phyloP scores from a whole-genome alignment of 2,329 filamentous ascomycete species.

The Verruconis gallopava region DNA sequence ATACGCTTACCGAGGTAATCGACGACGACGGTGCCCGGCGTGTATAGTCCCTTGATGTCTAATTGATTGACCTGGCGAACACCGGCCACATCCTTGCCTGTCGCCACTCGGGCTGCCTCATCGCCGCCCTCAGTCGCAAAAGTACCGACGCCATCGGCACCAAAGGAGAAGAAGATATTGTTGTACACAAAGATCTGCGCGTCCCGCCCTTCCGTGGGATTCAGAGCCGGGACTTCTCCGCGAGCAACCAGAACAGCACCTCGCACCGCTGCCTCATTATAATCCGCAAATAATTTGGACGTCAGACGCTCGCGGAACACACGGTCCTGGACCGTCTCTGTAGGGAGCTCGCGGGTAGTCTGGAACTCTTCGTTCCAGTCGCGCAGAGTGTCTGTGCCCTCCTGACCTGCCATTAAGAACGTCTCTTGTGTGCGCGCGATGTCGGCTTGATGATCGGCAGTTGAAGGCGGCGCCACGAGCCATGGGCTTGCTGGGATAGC shows the following conservation, averaged over 20 bases:
- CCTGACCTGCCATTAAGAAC: constrained; percentile 76
- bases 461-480: constrained; percentile 58
- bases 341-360: constrained; percentile 85
- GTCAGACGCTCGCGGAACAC: constrained; percentile 91
- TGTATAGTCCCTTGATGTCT: constrained; percentile 88
- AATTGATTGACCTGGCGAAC: constrained; percentile 94
- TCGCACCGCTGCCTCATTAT: constrained; percentile 85
- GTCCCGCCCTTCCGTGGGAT: constrained; percentile 83
- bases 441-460: constrained; percentile 55
- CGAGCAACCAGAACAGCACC: constrained; percentile 85
- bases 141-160: constrained; percentile 91
- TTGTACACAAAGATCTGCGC: constrained; percentile 99
- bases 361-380: constrained; percentile 99
- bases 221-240: constrained; percentile 84
- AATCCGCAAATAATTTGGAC: constrained; percentile 94
- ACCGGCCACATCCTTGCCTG: constrained; percentile 89
- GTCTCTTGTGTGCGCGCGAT: constrained; percentile 85
- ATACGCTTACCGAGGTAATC: constrained; percentile 96
- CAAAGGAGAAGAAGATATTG: constrained; percentile 99
- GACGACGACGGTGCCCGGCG: constrained; percentile 87
- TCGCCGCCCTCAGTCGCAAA: constrained; percentile 95
- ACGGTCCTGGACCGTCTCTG: constrained; percentile 85
- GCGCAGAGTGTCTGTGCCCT: constrained; percentile 84
- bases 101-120: constrained; percentile 88
- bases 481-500: constrained; percentile 85